A percentile compares a stretch with the other conserved stretches of the same genome.
phyloP scores from a whole-genome alignment of 2,329 filamentous ascomycete species.

The Penicillium sp. region DNA sequence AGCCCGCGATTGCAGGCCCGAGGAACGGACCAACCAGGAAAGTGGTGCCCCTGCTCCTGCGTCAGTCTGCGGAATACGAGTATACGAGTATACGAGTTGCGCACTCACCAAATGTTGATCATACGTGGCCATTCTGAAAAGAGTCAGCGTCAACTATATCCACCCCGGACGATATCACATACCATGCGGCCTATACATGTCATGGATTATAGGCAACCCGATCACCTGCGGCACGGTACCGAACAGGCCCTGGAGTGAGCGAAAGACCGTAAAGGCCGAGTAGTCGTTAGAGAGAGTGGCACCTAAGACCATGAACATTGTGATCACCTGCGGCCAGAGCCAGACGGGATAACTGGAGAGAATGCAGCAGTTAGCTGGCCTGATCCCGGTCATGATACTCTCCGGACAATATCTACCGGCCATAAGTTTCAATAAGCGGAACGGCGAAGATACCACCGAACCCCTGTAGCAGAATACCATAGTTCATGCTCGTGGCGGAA shows the following conservation, averaged over 20 bases:
- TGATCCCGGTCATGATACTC: not conserved
- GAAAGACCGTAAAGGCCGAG: constrained; percentile 38
- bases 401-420: constrained; percentile 29
- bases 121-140: constrained; percentile 33
- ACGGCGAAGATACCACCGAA: constrained; percentile 38
- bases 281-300: constrained; percentile 38
- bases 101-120: constrained; percentile 35
- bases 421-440: constrained; percentile 38
- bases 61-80: constrained; percentile 2
- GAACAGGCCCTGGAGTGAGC: constrained; percentile 37
- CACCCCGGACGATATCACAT: not conserved
- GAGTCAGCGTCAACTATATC: not conserved
- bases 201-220: constrained; percentile 38
- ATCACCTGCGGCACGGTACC: constrained; percentile 40
- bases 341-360: constrained; percentile 37
- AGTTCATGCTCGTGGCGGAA: constrained; percentile 39
- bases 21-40: constrained; percentile 38
- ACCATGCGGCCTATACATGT: constrained; percentile 34
- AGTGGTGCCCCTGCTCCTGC: constrained; percentile 27
- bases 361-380: not conserved
- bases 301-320: constrained; percentile 39
- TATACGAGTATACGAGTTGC: not conserved
- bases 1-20: constrained; percentile 37
- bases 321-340: constrained; percentile 40
- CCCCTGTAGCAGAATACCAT: constrained; percentile 38